A percentile compares a stretch with the other conserved stretches of the same genome.
Evolutionary conservation across 768 basidiomycete genomes (phyloP).

Genomic region (Tylopilus intermedius): DNA sequence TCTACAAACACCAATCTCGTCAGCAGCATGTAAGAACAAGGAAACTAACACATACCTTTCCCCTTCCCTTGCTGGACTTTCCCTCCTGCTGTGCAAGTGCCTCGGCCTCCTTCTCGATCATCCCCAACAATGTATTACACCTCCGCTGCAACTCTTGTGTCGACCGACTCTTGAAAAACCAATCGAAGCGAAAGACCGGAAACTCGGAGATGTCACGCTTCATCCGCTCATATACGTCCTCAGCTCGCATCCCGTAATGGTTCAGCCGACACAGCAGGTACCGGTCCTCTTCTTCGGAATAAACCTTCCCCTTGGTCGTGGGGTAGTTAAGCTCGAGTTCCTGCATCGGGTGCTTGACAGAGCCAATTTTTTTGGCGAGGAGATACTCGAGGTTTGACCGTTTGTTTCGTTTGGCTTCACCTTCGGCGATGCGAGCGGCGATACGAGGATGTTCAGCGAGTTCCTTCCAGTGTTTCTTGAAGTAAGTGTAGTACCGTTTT

Average conservation of each 20-base stretch:
- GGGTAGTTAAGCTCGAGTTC: slow-evolving; percentile 95
- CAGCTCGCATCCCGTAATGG: slow-evolving; percentile 84
- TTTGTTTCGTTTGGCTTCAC: slow-evolving; percentile 85
- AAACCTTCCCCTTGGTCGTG: slow-evolving; percentile 93
- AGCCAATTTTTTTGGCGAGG: slow-evolving; percentile 75
- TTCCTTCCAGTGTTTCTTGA: slow-evolving; percentile 86
- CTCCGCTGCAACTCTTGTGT: slow-evolving; percentile 84
- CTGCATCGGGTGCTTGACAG: slow-evolving; percentile 89
- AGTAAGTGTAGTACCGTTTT: slow-evolving; percentile 71
- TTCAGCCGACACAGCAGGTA: slow-evolving; percentile 87
- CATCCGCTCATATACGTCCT: slow-evolving; percentile 91
- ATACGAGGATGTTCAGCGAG: slow-evolving; percentile 69
- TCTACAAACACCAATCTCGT: slow-evolving; percentile 35
- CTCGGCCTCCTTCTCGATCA: slow-evolving; percentile 90
- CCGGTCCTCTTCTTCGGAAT: slow-evolving; percentile 94
- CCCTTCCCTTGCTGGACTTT: slow-evolving; percentile 52
- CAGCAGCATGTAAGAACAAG: neutral
- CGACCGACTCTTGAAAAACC: slow-evolving; percentile 95
- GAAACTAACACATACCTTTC: slow-evolving; percentile 48
- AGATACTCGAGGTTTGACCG: slow-evolving; percentile 75
- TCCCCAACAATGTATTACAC: slow-evolving; percentile 79
- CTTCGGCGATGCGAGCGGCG: slow-evolving; percentile 78
- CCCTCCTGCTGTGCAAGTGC: slow-evolving; percentile 62
- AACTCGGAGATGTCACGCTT: slow-evolving; percentile 96
- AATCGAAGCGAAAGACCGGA: slow-evolving; percentile 95